Evolutionary conservation across 2,329 filamentous ascomycete genomes (phyloP), one percentile per base, ranked within the genome.

Genomic region (Trichoderma koningiopsis): DNA sequence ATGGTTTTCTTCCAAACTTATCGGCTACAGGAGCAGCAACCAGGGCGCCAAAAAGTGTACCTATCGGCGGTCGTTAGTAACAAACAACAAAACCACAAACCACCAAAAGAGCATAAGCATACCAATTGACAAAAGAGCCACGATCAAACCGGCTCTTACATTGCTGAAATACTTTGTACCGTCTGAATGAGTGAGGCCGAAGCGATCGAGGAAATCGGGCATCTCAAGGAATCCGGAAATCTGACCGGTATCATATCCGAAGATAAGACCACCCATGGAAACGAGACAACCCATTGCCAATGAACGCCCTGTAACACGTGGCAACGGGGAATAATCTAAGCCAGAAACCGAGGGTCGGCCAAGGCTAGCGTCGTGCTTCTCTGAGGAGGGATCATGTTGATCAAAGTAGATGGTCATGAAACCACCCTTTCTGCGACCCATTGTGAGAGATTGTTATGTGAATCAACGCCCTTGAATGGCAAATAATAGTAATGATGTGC

Each of bases 11-110:
- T 24, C 90, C 90, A 63, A 92, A 82, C 19, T 79, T 83, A 74
- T 92, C 89, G n/a, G 89, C 87, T 14, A 92, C 80, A 3, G 87
- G 87, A 0, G 88, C 88, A n/a, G 84, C 85, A 31, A 83, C 73
- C 0, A 91, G 78, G 7, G 88, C 87, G 29, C 89, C 89, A 53
- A 90, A 78, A 4, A 91, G 81, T 0, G 87, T 88, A 56, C 87
- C 87, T 68, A 89, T 88, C 19, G 85, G 87, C 13, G 11, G 33
- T 14, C 11, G 33, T 35, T 35, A 35, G 11, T 35, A 35, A 35
- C 33, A 35, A 35, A 14, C 33, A 14, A 35, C 27, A 27, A 27
- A 27, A 4, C 27, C 27, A 14, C 33, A 14, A 35, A 35, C 11
- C 3, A 35, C 0, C 3, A 35, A 31, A 31, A 1, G 7, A 31